phyloP scores from a whole-genome alignment of 306 rosid species.

The Castanea mollissima region DNA sequence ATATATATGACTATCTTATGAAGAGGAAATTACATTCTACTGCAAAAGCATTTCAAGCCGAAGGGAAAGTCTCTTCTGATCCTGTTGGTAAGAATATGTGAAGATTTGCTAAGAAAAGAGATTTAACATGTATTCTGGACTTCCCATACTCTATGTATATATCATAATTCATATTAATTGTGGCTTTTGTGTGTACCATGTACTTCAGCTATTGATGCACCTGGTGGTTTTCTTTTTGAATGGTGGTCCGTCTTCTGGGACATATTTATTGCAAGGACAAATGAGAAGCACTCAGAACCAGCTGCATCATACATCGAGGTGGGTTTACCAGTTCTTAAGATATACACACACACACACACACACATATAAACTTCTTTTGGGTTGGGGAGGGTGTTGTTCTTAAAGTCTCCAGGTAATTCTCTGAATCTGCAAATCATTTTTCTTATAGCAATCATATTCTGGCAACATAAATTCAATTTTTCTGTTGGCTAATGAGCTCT shows the following conservation, averaged over 20 bases:
- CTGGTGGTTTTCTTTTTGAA: slow-evolving; percentile 76
- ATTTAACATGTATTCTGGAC: neutral
- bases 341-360: too few relatives aligned
- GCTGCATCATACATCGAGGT: slow-evolving; percentile 67
- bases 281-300: slow-evolving; percentile 57
- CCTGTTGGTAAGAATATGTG: slow-evolving; percentile 56
- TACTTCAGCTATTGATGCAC: slow-evolving; percentile 64
- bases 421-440: neutral
- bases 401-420: neutral
- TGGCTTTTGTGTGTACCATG: slow-evolving; percentile 16
- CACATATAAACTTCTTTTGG: neutral
- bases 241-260: slow-evolving; percentile 98
- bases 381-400: neutral
- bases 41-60: slow-evolving; percentile 68
- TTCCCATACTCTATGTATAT: neutral
- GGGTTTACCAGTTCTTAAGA: slow-evolving; percentile 1
- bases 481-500: neutral
- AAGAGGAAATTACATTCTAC: slow-evolving; percentile 63
- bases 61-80: slow-evolving; percentile 50
- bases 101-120: neutral
- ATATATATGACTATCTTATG: slow-evolving; percentile 62
- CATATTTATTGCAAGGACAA: slow-evolving; percentile 51
- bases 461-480: neutral
- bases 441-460: neutral
- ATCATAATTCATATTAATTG: neutral